Evolutionary conservation across 1,139 yeast species (phyloP).

Genomic region (Trichomonascaceae sp.): DNA sequence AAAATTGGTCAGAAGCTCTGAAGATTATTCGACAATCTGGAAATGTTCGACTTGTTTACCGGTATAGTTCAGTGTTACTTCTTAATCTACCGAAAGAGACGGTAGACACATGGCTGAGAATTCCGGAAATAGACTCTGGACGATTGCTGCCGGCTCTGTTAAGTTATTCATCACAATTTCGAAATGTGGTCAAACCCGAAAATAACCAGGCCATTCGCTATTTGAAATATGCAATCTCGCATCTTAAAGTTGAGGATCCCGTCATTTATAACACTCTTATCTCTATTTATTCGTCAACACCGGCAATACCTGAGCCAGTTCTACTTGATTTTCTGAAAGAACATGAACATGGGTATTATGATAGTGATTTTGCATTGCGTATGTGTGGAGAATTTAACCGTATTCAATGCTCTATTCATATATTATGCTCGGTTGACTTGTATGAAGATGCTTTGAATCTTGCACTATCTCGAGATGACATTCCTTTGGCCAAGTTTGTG

Average conservation of each 20-base stretch:
- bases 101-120: constrained; percentile 71
- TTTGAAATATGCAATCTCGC: constrained; percentile 53
- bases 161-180: constrained; percentile 49
- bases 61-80: constrained; percentile 60
- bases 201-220: constrained; percentile 62
- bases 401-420: constrained; percentile 60
- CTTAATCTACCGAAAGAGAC: constrained; percentile 66
- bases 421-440: constrained; percentile 60
- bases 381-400: constrained; percentile 58
- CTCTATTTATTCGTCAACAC: constrained; percentile 62
- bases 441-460: constrained; percentile 77
- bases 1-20: constrained; percentile 71
- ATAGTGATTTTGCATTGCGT: constrained; percentile 69
- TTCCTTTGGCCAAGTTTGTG: constrained; percentile 53
- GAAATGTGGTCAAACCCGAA: constrained; percentile 14
- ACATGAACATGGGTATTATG: constrained; percentile 39
- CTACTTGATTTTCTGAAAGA: constrained; percentile 46
- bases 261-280: constrained; percentile 66
- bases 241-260: constrained; percentile 43
- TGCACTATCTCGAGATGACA: constrained; percentile 58
- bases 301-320: constrained; percentile 37
- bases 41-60: constrained; percentile 50
- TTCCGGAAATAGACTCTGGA: constrained; percentile 47
- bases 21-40: constrained; percentile 49
- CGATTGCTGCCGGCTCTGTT: constrained; percentile 71